Conservation (phyloP, 2,329 filamentous ascomycete genomes). For the Alternaria panax region DNA sequence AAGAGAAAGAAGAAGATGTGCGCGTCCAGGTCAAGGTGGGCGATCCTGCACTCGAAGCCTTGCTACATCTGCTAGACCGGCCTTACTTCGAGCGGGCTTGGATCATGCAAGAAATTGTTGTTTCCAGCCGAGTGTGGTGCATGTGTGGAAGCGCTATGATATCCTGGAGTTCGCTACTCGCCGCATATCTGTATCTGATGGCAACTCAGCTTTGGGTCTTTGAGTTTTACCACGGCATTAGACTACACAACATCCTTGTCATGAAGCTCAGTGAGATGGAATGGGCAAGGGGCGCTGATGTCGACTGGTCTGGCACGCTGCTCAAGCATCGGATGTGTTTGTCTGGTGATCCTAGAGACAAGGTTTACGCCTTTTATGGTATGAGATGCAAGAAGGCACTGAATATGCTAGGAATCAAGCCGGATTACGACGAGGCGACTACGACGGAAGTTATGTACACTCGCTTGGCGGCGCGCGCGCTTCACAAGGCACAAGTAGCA, state of each 20-base stretch:
- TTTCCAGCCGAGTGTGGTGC: background rate
- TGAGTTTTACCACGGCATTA: background rate
- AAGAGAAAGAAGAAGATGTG: background rate
- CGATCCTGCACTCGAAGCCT: background rate
- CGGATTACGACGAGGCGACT: background rate
- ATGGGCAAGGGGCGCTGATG: background rate
- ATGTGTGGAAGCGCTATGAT: background rate
- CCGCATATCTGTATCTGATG: background rate
- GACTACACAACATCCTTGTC: background rate
- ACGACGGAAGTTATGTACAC: background rate
- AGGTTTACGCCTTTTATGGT: background rate
- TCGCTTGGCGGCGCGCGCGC: background rate
- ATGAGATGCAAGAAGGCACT: background rate
- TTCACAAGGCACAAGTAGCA: background rate
- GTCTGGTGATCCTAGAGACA: background rate
- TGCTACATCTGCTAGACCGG: background rate
- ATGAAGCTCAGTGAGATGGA: background rate
- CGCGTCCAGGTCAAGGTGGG: background rate
- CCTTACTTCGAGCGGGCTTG: background rate
- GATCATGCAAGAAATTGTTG: background rate
- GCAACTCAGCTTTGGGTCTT: background rate
- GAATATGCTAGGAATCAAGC: background rate
- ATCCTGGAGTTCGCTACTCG: background rate
- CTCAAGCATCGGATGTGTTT: background rate
- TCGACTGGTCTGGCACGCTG: background rate